Percentiles rank a stretch among this genome's conserved stretches.
These are phyloP conservation scores for Lipomyces spencermartinsiae DNA, from an alignment of 805 yeast species.

Conservation along the genomic window DNA sequence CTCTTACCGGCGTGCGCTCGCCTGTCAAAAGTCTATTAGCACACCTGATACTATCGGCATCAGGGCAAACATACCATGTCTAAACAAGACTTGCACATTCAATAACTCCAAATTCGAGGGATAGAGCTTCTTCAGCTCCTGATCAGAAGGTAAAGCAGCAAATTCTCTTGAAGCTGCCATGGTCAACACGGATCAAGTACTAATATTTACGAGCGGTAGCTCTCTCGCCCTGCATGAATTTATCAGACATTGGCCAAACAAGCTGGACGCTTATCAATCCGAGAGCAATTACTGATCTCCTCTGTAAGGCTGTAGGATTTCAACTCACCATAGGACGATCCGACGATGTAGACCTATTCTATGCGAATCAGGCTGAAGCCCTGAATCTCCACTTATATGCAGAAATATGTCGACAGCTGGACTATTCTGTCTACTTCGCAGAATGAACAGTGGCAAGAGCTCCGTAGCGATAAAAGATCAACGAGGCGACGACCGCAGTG, in stretches of 20 bases:
- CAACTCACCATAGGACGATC: slow-evolving; percentile 1
- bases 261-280: not conserved
- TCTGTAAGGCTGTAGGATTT: not conserved
- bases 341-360: not conserved
- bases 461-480: not conserved
- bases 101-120: slow-evolving; percentile 34
- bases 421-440: not conserved
- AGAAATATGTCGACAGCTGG: not conserved
- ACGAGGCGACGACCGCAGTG: not conserved
- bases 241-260: not conserved
- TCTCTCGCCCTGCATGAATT: not conserved
- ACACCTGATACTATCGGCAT: not conserved
- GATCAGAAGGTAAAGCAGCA: slow-evolving; percentile 25
- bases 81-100: slow-evolving; percentile 35
- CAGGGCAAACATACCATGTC: slow-evolving; percentile 24
- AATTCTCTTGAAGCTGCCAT: slow-evolving; percentile 31
- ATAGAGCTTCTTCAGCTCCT: slow-evolving; percentile 29
- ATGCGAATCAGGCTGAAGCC: not conserved
- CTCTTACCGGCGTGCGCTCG: slow-evolving; percentile 39
- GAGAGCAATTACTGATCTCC: not conserved
- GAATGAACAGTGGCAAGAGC: not conserved
- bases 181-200: not conserved
- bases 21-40: slow-evolving; percentile 15
- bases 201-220: not conserved
- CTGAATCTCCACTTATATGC: not conserved